These are phyloP conservation scores for Suillus discolor DNA, from an alignment of 768 basidiomycete species.

Conservation along the genomic window DNA sequence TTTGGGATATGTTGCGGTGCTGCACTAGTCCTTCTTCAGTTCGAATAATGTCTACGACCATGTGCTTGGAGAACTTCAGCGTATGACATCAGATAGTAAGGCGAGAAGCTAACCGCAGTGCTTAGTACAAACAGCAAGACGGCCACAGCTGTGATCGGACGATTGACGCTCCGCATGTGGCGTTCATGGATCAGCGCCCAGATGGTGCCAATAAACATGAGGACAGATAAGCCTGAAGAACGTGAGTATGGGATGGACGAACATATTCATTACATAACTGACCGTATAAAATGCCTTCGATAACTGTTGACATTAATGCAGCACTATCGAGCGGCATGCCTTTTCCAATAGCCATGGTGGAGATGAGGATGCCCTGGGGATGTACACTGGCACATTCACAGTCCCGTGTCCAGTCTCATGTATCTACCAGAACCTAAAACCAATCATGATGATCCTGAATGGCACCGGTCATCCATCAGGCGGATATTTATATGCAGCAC, in stretches of 20 bases:
- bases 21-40: slow-evolving; percentile 21
- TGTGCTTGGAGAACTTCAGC: slow-evolving; percentile 12
- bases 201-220: slow-evolving; percentile 34
- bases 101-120: slow-evolving; percentile 18
- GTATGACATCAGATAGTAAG: not conserved
- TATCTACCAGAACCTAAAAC: not conserved
- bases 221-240: slow-evolving; percentile 33
- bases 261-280: no score
- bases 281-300: slow-evolving; percentile 25
- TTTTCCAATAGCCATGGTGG: not conserved
- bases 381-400: not conserved
- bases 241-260: not conserved
- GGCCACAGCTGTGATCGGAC: slow-evolving; percentile 17
- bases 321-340: slow-evolving; percentile 12
- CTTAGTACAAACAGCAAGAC: slow-evolving; percentile 22
- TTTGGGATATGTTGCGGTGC: slow-evolving; percentile 15
- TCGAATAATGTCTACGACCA: slow-evolving; percentile 16
- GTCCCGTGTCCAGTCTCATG: not conserved
- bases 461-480: no score
- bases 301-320: slow-evolving; percentile 19
- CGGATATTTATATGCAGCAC: not conserved
- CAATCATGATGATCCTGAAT: not conserved
- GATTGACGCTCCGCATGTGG: slow-evolving; percentile 10
- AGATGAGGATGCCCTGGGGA: not conserved
- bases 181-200: slow-evolving; percentile 18